A percentile compares a stretch with the other conserved stretches of the same genome.
Conservation (phyloP, 805 yeast genomes). For the Candida khao-thaluensis region DNA sequence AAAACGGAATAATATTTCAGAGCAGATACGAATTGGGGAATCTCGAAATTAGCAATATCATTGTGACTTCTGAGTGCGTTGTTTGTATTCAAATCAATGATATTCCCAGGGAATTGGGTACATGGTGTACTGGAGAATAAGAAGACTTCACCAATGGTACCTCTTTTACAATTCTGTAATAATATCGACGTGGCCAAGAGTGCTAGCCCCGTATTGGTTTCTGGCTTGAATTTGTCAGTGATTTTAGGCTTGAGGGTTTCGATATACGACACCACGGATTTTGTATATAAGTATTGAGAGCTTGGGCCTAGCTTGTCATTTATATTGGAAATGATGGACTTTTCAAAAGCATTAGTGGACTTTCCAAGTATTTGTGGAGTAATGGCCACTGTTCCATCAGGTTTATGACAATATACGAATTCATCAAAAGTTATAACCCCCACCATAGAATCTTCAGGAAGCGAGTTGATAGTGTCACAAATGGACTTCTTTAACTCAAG, state of each 20-base stretch:
- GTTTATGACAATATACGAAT: constrained; percentile 24
- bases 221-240: constrained; percentile 29
- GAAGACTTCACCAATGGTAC: constrained; percentile 26
- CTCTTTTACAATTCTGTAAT: constrained; percentile 18
- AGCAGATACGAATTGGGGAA: constrained; percentile 24
- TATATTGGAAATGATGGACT: not conserved
- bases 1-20: constrained; percentile 30
- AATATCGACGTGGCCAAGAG: constrained; percentile 24
- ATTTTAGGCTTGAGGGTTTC: constrained; percentile 20
- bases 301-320: constrained; percentile 3
- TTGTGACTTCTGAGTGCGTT: constrained; percentile 33
- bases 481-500: constrained; percentile 15
- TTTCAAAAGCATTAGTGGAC: constrained; percentile 1
- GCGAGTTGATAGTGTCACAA: constrained; percentile 13
- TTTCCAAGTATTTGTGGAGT: constrained; percentile 7
- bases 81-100: constrained; percentile 19
- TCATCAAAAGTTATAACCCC: constrained; percentile 31
- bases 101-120: constrained; percentile 35
- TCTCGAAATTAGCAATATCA: constrained; percentile 30
- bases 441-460: constrained; percentile 21
- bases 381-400: not conserved
- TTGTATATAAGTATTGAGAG: not conserved
- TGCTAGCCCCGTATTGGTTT: constrained; percentile 38
- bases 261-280: constrained; percentile 10
- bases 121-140: constrained; percentile 41